A percentile compares a stretch with the other conserved stretches of the same genome.
These are phyloP conservation scores for Pleurotus platypus DNA, from an alignment of 768 basidiomycete species.

Conservation along the genomic window DNA sequence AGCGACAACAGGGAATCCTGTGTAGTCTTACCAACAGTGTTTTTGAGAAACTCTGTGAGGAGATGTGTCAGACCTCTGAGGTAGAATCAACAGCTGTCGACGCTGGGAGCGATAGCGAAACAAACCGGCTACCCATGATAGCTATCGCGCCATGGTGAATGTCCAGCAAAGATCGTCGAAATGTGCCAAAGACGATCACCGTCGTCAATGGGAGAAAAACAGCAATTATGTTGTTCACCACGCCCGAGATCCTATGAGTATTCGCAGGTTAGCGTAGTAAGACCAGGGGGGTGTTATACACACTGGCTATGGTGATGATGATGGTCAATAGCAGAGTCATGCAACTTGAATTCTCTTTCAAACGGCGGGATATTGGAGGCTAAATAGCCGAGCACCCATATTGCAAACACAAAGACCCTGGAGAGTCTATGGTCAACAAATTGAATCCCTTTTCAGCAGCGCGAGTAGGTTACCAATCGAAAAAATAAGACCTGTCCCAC, in stretches of 20 bases:
- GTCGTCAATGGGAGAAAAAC: slow-evolving; percentile 42
- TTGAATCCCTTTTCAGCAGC: neutral
- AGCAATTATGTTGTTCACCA: slow-evolving; percentile 43
- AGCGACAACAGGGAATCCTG: slow-evolving; percentile 8
- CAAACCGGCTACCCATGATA: slow-evolving; percentile 38
- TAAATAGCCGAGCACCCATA: slow-evolving; percentile 40
- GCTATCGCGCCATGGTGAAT: slow-evolving; percentile 59
- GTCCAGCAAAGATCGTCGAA: slow-evolving; percentile 42
- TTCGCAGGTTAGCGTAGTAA: neutral
- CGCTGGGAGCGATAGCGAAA: slow-evolving; percentile 7
- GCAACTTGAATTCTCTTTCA: slow-evolving; percentile 42
- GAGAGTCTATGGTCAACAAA: neutral
- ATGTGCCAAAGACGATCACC: slow-evolving; percentile 30
- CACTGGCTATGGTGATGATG: slow-evolving; percentile 49
- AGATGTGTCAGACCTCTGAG: slow-evolving; percentile 42
- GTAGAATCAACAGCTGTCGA: neutral
- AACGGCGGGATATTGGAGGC: slow-evolving; percentile 38
- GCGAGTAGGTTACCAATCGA: slow-evolving; percentile 44
- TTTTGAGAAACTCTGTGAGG: slow-evolving; percentile 50
- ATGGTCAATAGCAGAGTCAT: slow-evolving; percentile 53
- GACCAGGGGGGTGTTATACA: slow-evolving; percentile 12
- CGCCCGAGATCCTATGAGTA: slow-evolving; percentile 41
- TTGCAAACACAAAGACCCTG: slow-evolving; percentile 32
- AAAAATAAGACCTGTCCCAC: slow-evolving; percentile 41
- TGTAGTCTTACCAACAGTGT: slow-evolving; percentile 47